Conservation (phyloP, 2,329 filamentous ascomycete genomes). For the Arthroderma sp. region DNA sequence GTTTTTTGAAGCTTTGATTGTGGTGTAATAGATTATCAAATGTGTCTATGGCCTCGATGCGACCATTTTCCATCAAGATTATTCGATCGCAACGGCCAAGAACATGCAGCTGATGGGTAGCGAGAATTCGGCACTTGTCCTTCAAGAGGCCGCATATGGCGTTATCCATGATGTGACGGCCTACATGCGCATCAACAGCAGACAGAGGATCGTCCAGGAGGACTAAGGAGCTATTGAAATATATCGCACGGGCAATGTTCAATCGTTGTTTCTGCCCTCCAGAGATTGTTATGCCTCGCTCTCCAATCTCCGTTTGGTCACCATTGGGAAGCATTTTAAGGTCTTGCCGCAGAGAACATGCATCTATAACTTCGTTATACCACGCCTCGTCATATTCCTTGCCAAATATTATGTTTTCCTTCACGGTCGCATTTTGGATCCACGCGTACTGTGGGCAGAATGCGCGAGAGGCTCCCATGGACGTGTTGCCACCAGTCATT, state of each 20-base stretch:
- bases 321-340: conserved; percentile 85
- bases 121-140: conserved; percentile 79
- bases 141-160: conserved; percentile 81
- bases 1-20: conserved; percentile 62
- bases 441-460: conserved; percentile 96
- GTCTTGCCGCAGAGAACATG: conserved; percentile 74
- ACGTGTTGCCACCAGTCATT: conserved; percentile 60
- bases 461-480: conserved; percentile 65
- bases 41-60: conserved; percentile 73
- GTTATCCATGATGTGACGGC: conserved; percentile 72
- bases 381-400: conserved; percentile 62
- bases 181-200: conserved; percentile 45
- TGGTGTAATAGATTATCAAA: conserved; percentile 76
- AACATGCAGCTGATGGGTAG: conserved; percentile 91
- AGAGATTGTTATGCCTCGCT: conserved; percentile 88
- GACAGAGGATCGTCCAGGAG: conserved; percentile 55
- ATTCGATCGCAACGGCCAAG: conserved; percentile 82
- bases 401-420: conserved; percentile 84
- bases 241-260: conserved; percentile 75
- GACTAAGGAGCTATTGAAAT: conserved; percentile 51
- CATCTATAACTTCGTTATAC: conserved; percentile 74
- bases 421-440: conserved; percentile 86
- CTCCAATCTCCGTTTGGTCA: conserved; percentile 84
- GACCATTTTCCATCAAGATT: conserved; percentile 81
- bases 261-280: conserved; percentile 91